A percentile compares a stretch with the other conserved stretches of the same genome.
Conservation (phyloP, 352 stramenopile species). For the Globisporangium carolinianum region DNA sequence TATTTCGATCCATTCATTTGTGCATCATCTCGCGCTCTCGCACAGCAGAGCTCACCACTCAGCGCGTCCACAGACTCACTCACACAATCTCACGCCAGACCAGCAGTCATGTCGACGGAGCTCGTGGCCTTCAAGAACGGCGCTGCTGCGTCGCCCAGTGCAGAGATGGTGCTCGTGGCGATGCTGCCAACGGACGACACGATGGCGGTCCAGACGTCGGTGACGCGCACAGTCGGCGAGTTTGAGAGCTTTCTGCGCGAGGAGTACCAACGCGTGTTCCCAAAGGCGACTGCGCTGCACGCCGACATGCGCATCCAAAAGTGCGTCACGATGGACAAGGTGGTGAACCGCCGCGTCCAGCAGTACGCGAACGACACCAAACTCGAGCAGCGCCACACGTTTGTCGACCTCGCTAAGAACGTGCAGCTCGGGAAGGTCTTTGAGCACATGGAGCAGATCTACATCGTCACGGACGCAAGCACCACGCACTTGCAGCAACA, state of each 20-base stretch:
- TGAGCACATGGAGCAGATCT: conserved; percentile 74
- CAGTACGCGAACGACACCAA: conserved; percentile 11
- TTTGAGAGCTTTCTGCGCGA: conserved; percentile 56
- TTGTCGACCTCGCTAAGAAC: conserved; percentile 74
- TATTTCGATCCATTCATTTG: too few species aligned
- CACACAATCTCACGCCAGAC: neutral
- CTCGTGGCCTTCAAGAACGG: conserved; percentile 20
- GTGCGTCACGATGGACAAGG: conserved; percentile 45
- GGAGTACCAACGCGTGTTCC: conserved; percentile 62
- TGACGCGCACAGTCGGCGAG: conserved; percentile 38
- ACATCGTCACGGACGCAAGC: conserved; percentile 36
- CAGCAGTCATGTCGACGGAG: conserved; percentile 9
- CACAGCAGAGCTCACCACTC: neutral
- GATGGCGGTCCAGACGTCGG: conserved; percentile 57
- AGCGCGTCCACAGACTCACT: neutral
- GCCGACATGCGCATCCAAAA: conserved; percentile 64
- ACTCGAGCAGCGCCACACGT: conserved; percentile 28
- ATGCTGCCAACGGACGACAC: conserved; percentile 62
- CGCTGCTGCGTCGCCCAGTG: neutral
- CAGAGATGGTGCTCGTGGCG: conserved; percentile 62
- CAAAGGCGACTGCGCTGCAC: conserved; percentile 31
- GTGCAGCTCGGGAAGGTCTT: conserved; percentile 74
- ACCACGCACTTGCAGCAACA: conserved; percentile 5
- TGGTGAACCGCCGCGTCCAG: conserved; percentile 42
- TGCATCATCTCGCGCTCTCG: conserved; percentile 1